Base-by-base conservation (phyloP, 1,284 basidiomycete species). In the Apiotrichum gracile region DNA sequence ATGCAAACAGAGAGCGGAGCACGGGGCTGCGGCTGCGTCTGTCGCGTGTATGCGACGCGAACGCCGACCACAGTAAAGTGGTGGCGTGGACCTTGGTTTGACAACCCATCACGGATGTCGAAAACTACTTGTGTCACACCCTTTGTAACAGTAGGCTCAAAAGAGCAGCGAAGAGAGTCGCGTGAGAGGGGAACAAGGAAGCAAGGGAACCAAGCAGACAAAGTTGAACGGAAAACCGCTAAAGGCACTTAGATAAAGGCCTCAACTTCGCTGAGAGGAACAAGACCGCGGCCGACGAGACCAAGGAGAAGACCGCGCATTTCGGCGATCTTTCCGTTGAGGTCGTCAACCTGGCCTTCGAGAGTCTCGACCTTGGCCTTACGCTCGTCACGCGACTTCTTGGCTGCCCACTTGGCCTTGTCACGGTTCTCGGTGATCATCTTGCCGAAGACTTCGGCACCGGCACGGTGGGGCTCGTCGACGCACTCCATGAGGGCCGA, bases 401-500 rank as follows among this genome's bases (percentile, higher is more conserved):
- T 68, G 31, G 68, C 66, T 13, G 68, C 68, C 52, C 67, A 67
- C 55, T 65, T 66, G 47, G 68, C 68, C 57, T 67, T 66, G 60
- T 67, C 63, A 50, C 68, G 65, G 59, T 67, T 64, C 46, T 65
- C 64, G 25, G 61, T 58, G 49, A 70, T 68, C 54, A 63, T 59
- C 58, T 70, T 65, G 53, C 68, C 68, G 49, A 70, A 68, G 37
- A 62, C 62, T 50, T 50, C 51, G 17, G 68, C 68, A 8, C 54
- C 61, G 12, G 55, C 51, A 4, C 59, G 44, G 49, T 63, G 63
- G 8, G 48, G 47, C 31, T 61, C 57, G 31, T 60, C 51, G 47
- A 68, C 66, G 55, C 61, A 58, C 52, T 61, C 58, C 55, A 65
- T 58, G 17, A 65, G 55, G 17, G 60, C 55, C 14, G 60, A 46